These are phyloP conservation scores for Spergularia bocconei DNA, from an alignment of 148 eudicot genomes.

Conservation along the genomic window DNA sequence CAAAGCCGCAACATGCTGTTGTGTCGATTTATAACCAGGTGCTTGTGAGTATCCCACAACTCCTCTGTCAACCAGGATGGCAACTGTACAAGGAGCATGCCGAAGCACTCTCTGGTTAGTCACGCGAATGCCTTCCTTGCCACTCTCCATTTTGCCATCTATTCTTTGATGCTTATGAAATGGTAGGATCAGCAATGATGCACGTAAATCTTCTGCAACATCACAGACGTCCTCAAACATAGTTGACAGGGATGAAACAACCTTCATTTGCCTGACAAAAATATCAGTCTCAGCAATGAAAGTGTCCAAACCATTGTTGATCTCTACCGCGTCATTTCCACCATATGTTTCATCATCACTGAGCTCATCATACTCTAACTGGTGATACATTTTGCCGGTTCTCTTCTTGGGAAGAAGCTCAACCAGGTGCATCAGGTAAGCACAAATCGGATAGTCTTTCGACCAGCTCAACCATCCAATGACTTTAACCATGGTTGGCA, in stretches of 20 bases:
- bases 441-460: conserved; percentile 56
- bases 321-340: conserved; percentile 80
- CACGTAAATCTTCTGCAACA: conserved; percentile 61
- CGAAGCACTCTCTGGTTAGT: conserved; percentile 83
- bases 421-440: conserved; percentile 71
- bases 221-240: conserved; percentile 70
- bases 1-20: conserved; percentile 64
- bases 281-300: conserved; percentile 57
- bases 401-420: conserved; percentile 74
- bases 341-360: conserved; percentile 88
- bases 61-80: conserved; percentile 74
- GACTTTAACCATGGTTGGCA: conserved; percentile 61
- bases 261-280: conserved; percentile 58
- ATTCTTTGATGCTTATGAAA: conserved; percentile 92
- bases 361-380: conserved; percentile 73
- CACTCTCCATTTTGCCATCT: conserved; percentile 83
- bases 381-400: conserved; percentile 59
- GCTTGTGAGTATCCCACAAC: conserved; percentile 37
- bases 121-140: conserved; percentile 68
- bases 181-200: conserved; percentile 68
- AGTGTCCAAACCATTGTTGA: conserved; percentile 61
- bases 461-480: conserved; percentile 68
- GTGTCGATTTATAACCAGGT: conserved; percentile 44
- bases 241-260: conserved; percentile 50
- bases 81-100: conserved; percentile 78